phyloP scores from a whole-genome alignment of 2,329 filamentous ascomycete species.

The Periconia digitata region DNA sequence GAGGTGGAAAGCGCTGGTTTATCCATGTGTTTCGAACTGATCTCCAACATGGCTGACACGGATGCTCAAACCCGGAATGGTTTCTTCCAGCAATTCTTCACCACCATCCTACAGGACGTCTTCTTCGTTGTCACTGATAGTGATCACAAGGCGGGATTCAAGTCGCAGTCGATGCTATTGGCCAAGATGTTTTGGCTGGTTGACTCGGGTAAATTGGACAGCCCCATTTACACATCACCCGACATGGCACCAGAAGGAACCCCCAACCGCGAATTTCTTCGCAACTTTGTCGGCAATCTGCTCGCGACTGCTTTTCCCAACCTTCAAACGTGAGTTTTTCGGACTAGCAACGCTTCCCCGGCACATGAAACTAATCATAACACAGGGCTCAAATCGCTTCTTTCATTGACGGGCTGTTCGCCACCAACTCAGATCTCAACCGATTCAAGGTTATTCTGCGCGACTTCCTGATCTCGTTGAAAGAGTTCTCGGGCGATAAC shows the following conservation, averaged over 20 bases:
- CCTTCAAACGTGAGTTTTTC: constrained; percentile 72
- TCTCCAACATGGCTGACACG: constrained; percentile 95
- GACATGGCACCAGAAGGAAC: constrained; percentile 84
- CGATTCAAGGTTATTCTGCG: constrained; percentile 95
- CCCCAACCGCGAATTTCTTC: constrained; percentile 86
- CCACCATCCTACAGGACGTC: constrained; percentile 92
- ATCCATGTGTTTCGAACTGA: constrained; percentile 96
- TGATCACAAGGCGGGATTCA: constrained; percentile 98
- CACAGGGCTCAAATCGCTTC: constrained; percentile 77
- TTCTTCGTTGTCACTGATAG: constrained; percentile 98
- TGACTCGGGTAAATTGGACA: constrained; percentile 85
- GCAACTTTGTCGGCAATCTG: constrained; percentile 81
- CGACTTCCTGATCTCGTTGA: constrained; percentile 95
- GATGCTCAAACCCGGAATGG: constrained; percentile 83
- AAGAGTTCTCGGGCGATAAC: constrained; percentile 96
- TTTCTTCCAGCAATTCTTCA: constrained; percentile 98
- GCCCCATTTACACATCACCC: constrained; percentile 77
- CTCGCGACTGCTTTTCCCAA: constrained; percentile 92
- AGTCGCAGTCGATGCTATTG: constrained; percentile 91
- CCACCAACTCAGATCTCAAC: constrained; percentile 82
- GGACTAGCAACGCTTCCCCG: neutral
- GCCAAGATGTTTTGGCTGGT: constrained; percentile 97
- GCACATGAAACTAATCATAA: constrained; percentile 29
- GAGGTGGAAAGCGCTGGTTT: constrained; percentile 95
- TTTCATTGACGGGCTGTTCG: constrained; percentile 89